Evolutionary conservation across 164 flowering plant species (phyloP).

Genomic region (Tinospora cordifolia): DNA sequence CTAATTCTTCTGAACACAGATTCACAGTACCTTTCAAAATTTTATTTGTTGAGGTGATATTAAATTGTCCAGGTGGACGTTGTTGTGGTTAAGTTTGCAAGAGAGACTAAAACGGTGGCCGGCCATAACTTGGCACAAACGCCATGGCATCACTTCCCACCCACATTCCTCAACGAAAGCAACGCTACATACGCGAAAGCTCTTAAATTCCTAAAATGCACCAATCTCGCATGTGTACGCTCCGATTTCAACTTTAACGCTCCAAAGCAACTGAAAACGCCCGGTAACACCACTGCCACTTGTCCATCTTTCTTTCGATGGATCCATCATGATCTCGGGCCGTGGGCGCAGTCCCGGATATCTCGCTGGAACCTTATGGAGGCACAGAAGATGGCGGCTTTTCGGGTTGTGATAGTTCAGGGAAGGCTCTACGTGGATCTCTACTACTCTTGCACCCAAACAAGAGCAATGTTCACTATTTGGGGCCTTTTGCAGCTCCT

Average conservation of each 20-base stretch:
- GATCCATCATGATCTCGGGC: slow-evolving; percentile 60
- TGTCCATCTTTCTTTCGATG: slow-evolving; percentile 34
- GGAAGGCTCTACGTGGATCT: slow-evolving; percentile 62
- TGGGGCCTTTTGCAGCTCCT: slow-evolving; percentile 85
- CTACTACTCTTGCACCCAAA: slow-evolving; percentile 76
- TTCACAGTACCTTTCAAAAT: neutral
- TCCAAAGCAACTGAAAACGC: neutral
- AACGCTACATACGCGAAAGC: slow-evolving; percentile 27
- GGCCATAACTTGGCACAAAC: slow-evolving; percentile 89
- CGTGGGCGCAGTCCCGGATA: slow-evolving; percentile 51
- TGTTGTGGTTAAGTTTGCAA: neutral
- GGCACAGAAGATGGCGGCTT: slow-evolving; percentile 55
- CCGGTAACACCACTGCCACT: neutral
- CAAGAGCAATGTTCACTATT: slow-evolving; percentile 65
- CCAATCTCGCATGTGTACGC: slow-evolving; percentile 45
- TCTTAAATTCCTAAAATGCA: slow-evolving; percentile 57
- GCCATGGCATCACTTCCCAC: slow-evolving; percentile 80
- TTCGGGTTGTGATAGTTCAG: slow-evolving; percentile 48
- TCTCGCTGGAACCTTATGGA: slow-evolving; percentile 34
- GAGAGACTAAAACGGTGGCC: slow-evolving; percentile 55
- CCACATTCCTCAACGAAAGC: slow-evolving; percentile 27
- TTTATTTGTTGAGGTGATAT: slow-evolving; percentile 14
- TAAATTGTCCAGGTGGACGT: slow-evolving; percentile 45
- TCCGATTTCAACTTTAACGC: neutral
- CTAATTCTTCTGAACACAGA: neutral